Evolutionary conservation across 2,329 filamentous ascomycete species (phyloP).

Genomic region (Escovopsis sp.): DNA sequence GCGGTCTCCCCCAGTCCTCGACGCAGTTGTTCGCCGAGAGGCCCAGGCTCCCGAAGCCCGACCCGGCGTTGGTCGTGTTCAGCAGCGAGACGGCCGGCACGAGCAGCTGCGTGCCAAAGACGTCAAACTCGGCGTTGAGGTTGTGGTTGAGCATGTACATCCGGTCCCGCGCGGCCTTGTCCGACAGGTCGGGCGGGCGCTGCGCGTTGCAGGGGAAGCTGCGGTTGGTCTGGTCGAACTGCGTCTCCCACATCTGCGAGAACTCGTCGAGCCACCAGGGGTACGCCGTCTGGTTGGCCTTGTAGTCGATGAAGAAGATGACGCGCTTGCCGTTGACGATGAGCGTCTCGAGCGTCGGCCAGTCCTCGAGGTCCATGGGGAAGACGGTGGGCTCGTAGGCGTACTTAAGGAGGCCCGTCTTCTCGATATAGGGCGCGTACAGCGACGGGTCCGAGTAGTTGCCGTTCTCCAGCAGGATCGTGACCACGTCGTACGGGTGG

Average conservation of each 20-base stretch:
- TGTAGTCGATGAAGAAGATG: constrained; percentile 73
- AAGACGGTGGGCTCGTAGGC: constrained; percentile 58
- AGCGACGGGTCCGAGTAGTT: constrained; percentile 51
- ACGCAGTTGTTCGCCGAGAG: constrained; percentile 47
- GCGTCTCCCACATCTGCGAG: constrained; percentile 79
- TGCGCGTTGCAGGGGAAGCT: constrained; percentile 66
- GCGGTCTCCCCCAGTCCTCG: constrained; percentile 48
- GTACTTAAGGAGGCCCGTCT: constrained; percentile 57
- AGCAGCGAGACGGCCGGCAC: constrained; percentile 58
- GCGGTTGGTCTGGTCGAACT: constrained; percentile 54
- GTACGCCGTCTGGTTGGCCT: constrained; percentile 60
- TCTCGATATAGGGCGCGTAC: constrained; percentile 54
- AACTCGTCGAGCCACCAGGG: constrained; percentile 86
- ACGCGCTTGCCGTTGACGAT: constrained; percentile 57
- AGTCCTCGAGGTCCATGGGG: constrained; percentile 59
- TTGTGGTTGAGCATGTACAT: constrained; percentile 88
- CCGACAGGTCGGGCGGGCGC: constrained; percentile 53
- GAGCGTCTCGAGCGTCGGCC: constrained; percentile 70
- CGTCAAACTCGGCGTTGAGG: constrained; percentile 60
- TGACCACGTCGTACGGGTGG: constrained; percentile 79
- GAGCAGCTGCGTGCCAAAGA: constrained; percentile 48
- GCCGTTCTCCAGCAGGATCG: constrained; percentile 72
- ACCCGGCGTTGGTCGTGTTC: constrained; percentile 56
- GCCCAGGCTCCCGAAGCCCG: constrained; percentile 53
- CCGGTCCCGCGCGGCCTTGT: constrained; percentile 39